Base-by-base conservation (phyloP, 2,329 filamentous ascomycete genomes). In the Penicillium sp. region DNA sequence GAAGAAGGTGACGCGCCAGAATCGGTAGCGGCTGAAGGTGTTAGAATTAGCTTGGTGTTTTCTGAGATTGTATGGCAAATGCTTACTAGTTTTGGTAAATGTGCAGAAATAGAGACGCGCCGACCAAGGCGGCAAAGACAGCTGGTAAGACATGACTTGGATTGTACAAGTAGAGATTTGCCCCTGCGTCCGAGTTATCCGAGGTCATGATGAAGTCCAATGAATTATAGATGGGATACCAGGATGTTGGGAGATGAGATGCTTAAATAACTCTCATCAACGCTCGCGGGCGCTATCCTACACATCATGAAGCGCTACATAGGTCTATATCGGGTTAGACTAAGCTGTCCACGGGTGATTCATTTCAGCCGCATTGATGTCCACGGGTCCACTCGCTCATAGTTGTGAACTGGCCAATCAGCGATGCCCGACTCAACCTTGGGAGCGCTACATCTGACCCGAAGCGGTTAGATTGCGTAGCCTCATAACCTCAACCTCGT, bases 1-100 rank as follows among this genome's bases (percentile, higher is more conserved):
- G 55, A 69, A 73, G 56, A 72, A 74, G 7, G 68, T 72, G 16
- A 73, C 60, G n/a, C 58, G 61, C 70, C 70, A 74, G 49, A 64
- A 72, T 27, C 60, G 57, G 49, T 71, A 71, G 46, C 56, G 65
- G 49, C 69, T 65, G 32, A 10, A 12, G 3, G 3, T 34, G 32
- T 48, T 37, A 38, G 39, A 16, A 10, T 12, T 16, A 21, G 1
- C 10, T 23, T 13, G 18, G 9, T n/a, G 3, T 27, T 46, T 65
- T 65, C 27, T 21, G 38, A 13, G 35, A 4, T 10, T 29, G 16
- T 4, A 31, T 21, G 6, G 7, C 9, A 21, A 21, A 4, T 4
- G 8, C 68, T 54, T 37, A 73, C 69, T 69, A 68, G 48, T 72
- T 73, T 50, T 73, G 71, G 47, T 60, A 69, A 16, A 62, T 57